phyloP scores from a whole-genome alignment of 2,329 filamentous ascomycete species.

The Fusarium transvaalense region DNA sequence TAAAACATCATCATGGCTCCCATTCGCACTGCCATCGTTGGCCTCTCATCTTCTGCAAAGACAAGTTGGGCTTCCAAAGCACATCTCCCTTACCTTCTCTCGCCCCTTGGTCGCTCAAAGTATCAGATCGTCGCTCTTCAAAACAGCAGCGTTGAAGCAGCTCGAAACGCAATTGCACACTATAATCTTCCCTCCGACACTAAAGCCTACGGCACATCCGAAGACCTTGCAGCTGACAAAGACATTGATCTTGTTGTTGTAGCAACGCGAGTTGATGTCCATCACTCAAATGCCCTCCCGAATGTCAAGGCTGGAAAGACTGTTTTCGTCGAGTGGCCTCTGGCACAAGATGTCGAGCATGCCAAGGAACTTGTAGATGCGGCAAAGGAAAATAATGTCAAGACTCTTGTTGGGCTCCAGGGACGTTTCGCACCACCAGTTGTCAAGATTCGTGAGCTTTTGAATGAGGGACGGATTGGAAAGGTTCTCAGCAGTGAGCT shows the following conservation, averaged over 20 bases:
- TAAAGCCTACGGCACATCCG: conserved; percentile 64
- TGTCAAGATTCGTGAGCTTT: conserved; percentile 58
- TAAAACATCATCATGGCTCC: conserved; percentile 55
- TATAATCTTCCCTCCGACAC: conserved; percentile 58
- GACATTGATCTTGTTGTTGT: conserved; percentile 68
- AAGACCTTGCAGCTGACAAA: conserved; percentile 61
- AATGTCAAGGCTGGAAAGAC: conserved; percentile 65
- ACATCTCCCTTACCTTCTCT: conserved; percentile 71
- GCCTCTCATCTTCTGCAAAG: conserved; percentile 65
- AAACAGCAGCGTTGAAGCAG: conserved; percentile 62
- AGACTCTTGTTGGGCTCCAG: conserved; percentile 65
- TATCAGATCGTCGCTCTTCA: conserved; percentile 65
- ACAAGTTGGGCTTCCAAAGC: conserved; percentile 67
- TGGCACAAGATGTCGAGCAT: conserved; percentile 59
- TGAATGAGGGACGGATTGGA: conserved; percentile 62
- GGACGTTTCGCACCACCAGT: conserved; percentile 60
- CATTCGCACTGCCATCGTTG: conserved; percentile 69
- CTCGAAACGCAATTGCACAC: conserved; percentile 57
- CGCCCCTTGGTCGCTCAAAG: conserved; percentile 56
- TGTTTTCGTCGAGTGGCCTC: conserved; percentile 70
- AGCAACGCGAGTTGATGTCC: conserved; percentile 66
- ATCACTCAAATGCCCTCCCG: conserved; percentile 60
- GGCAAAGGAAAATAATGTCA: conserved; percentile 51
- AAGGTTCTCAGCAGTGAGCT: conserved; percentile 65
- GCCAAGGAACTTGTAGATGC: conserved; percentile 58